These are phyloP conservation scores for Epichloe aotearoae DNA, from an alignment of 2,329 filamentous ascomycete species.

Conservation along the genomic window DNA sequence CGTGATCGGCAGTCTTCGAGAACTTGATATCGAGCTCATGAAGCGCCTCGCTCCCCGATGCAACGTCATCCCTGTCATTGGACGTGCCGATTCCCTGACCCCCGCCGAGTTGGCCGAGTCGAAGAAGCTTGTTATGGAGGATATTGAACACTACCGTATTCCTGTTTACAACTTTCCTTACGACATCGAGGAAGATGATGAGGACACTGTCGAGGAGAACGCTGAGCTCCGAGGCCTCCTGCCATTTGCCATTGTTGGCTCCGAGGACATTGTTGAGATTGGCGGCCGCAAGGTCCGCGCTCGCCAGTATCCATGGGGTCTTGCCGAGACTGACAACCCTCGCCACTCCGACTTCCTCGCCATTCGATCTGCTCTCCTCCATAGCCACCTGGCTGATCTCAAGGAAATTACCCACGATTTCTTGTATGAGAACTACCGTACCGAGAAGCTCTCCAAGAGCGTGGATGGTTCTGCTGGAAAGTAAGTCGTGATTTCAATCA, in stretches of 20 bases:
- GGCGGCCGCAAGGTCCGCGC: slow-evolving; percentile 85
- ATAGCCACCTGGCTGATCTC: slow-evolving; percentile 94
- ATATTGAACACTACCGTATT: slow-evolving; percentile 99
- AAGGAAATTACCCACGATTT: slow-evolving; percentile 99
- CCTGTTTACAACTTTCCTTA: slow-evolving; percentile 99
- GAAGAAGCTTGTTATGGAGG: slow-evolving; percentile 99
- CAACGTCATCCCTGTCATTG: slow-evolving; percentile 98
- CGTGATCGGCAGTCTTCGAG: slow-evolving; percentile 57
- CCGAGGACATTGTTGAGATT: slow-evolving; percentile 89
- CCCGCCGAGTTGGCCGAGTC: slow-evolving; percentile 94
- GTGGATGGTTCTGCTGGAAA: slow-evolving; percentile 79
- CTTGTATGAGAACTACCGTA: slow-evolving; percentile 99
- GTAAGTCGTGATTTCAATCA: slow-evolving; percentile 44
- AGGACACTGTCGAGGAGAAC: slow-evolving; percentile 98
- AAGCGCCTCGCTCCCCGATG: slow-evolving; percentile 95
- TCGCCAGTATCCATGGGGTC: slow-evolving; percentile 96
- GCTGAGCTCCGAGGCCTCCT: slow-evolving; percentile 93
- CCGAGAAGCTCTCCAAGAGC: slow-evolving; percentile 99
- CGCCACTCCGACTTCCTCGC: slow-evolving; percentile 97
- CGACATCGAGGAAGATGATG: slow-evolving; percentile 98
- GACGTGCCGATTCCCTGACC: slow-evolving; percentile 94
- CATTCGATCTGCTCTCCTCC: slow-evolving; percentile 87
- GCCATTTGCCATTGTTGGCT: slow-evolving; percentile 98
- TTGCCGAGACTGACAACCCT: slow-evolving; percentile 98
- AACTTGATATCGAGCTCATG: slow-evolving; percentile 99